Percentiles rank a stretch among this genome's conserved stretches.
phyloP scores from a whole-genome alignment of 169 alveolate species.

The Plasmodium fragile region DNA sequence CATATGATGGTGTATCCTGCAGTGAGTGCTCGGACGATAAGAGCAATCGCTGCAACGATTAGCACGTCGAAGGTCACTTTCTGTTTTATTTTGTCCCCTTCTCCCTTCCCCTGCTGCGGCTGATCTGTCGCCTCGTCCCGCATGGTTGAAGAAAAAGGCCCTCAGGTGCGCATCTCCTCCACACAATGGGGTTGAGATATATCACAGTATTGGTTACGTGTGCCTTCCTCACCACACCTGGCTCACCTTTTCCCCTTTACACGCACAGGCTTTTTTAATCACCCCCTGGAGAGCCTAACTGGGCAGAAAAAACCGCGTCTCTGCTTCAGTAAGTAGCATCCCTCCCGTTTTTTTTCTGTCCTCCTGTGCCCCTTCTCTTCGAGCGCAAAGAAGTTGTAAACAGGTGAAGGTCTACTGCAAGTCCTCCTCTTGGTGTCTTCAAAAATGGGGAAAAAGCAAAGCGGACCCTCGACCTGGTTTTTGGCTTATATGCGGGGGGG shows the following conservation, averaged over 20 bases:
- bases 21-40: conserved; percentile 14
- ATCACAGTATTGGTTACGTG: neutral
- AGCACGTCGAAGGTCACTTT: neutral
- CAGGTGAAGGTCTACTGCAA: neutral
- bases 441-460: neutral
- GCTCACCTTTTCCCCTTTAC: neutral
- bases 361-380: no score
- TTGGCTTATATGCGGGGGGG: neutral
- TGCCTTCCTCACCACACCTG: neutral
- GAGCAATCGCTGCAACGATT: neutral
- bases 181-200: neutral
- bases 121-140: neutral
- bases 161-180: neutral
- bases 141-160: neutral
- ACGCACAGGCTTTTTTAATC: neutral
- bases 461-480: neutral
- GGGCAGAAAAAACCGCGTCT: neutral
- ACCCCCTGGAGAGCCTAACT: neutral
- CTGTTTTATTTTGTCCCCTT: neutral
- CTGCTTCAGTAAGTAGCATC: neutral
- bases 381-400: no score
- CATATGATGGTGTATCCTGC: conserved; percentile 45
- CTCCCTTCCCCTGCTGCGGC: neutral
- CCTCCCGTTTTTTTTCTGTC: neutral
- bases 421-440: neutral